phyloP scores from a whole-genome alignment of 345 rosid species.

The Populus simonii region DNA sequence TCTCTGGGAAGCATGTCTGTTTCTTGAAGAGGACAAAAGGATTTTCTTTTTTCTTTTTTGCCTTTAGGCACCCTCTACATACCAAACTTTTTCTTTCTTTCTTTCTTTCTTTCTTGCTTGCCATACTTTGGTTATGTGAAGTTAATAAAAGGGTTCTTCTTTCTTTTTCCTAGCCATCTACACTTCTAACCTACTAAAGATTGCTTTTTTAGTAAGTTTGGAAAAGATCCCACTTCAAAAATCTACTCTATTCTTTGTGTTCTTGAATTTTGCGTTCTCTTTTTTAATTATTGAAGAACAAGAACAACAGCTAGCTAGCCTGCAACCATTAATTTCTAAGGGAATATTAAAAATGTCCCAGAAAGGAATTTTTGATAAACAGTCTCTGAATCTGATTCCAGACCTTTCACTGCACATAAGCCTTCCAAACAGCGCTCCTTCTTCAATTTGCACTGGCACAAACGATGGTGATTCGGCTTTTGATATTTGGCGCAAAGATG shows the following conservation, averaged over 20 bases:
- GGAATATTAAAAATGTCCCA: constrained; percentile 24
- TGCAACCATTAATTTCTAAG: background rate
- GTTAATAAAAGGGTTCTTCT: background rate
- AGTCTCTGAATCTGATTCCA: constrained; percentile 38
- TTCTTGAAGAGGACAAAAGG: constrained; percentile 9
- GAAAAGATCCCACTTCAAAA: constrained; percentile 2
- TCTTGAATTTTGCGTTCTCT: background rate
- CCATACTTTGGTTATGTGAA: background rate
- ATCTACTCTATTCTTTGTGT: background rate
- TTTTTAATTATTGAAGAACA: background rate
- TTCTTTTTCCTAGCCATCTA: background rate
- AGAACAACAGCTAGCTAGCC: background rate
- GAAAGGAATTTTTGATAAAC: constrained; percentile 18
- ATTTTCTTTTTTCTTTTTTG: background rate
- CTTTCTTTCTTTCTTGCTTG: background rate
- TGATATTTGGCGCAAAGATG: constrained; percentile 30
- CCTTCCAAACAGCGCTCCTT: constrained; percentile 41
- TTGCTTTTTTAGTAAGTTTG: background rate
- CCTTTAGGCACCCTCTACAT: background rate
- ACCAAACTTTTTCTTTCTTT: background rate
- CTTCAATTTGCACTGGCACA: constrained; percentile 26
- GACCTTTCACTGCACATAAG: constrained; percentile 63
- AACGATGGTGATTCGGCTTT: constrained; percentile 25
- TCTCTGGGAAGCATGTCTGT: constrained; percentile 18
- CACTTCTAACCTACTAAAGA: background rate